These are phyloP conservation scores for Saturnispora kantuleensis DNA, from an alignment of 805 yeast genomes.

Conservation along the genomic window DNA sequence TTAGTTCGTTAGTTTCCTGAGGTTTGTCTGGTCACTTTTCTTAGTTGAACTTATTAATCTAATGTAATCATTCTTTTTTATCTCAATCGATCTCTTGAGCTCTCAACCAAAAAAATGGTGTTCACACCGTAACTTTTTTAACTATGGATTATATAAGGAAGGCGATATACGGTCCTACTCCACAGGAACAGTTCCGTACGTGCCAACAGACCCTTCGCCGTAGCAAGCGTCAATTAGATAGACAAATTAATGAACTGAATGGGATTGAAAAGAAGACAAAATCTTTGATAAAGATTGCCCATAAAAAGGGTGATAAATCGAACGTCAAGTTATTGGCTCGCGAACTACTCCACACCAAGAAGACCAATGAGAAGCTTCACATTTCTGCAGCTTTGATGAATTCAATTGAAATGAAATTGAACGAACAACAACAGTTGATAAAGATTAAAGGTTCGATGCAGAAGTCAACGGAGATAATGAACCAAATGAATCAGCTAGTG, in stretches of 20 bases:
- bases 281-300: constrained; percentile 60
- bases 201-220: constrained; percentile 73
- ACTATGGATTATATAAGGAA: constrained; percentile 75
- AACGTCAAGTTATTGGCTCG: constrained; percentile 72
- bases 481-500: constrained; percentile 73
- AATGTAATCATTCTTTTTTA: not conserved
- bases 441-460: constrained; percentile 77
- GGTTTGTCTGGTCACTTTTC: not conserved
- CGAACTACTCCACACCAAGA: constrained; percentile 65
- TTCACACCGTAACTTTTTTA: not conserved
- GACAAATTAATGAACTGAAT: constrained; percentile 55
- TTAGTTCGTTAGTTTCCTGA: constrained; percentile 8
- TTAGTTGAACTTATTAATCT: not conserved
- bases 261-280: constrained; percentile 68
- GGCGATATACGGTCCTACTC: constrained; percentile 95
- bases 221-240: constrained; percentile 76
- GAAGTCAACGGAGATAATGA: constrained; percentile 72
- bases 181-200: constrained; percentile 76
- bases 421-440: constrained; percentile 82
- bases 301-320: constrained; percentile 65
- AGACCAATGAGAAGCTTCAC: constrained; percentile 64
- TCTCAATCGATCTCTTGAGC: not conserved
- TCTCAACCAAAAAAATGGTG: too few species aligned
- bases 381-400: constrained; percentile 79
- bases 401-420: constrained; percentile 78